These are phyloP conservation scores for Linnemannia zychae DNA, from an alignment of 192 early-diverging fungal species.

Conservation along the genomic window DNA sequence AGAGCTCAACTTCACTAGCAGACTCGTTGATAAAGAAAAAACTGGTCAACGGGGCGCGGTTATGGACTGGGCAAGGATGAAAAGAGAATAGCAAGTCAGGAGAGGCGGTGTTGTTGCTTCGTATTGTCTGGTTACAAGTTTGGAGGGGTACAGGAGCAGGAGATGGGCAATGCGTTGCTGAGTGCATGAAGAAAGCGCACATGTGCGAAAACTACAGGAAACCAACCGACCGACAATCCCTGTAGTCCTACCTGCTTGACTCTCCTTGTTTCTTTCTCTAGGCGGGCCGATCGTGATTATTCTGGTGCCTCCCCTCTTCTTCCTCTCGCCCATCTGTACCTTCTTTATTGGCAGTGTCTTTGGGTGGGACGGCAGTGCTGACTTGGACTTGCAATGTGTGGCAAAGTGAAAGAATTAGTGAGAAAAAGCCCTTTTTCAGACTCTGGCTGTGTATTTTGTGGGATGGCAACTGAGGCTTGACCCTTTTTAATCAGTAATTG, in stretches of 20 bases:
- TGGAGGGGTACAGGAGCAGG: background rate
- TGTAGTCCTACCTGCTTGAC: background rate
- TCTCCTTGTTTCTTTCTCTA: constrained; percentile 3
- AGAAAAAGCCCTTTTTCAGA: background rate
- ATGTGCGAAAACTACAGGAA: background rate
- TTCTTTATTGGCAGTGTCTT: background rate
- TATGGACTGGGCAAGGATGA: background rate
- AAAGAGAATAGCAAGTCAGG: background rate
- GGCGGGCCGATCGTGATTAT: background rate
- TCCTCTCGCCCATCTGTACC: background rate
- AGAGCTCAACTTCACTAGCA: background rate
- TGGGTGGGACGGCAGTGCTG: background rate
- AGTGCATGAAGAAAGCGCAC: background rate
- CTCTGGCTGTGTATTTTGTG: background rate
- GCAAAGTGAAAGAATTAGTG: background rate
- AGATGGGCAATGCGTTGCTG: background rate
- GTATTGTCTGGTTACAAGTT: background rate
- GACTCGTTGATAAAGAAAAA: background rate
- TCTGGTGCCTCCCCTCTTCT: constrained; percentile 12
- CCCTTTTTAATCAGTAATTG: background rate
- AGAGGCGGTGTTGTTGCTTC: background rate
- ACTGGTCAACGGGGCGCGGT: background rate
- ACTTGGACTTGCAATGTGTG: background rate
- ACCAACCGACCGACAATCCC: background rate
- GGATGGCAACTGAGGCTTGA: background rate